Conservation (phyloP, 768 basidiomycete species). For the Mycena metata region DNA sequence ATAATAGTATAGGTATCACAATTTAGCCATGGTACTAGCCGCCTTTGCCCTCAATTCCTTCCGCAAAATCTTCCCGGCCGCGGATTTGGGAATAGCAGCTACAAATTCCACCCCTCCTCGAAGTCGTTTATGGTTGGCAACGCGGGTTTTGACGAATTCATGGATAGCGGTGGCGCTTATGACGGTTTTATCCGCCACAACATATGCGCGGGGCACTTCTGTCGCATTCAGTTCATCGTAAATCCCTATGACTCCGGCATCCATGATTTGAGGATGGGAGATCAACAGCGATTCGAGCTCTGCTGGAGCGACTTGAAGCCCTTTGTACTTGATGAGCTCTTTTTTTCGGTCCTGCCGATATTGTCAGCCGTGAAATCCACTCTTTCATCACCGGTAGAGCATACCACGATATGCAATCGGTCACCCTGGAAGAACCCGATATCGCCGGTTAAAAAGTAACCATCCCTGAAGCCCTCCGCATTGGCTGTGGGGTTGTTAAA, state of each 20-base stretch:
- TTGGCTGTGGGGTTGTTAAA: slow-evolving; percentile 33
- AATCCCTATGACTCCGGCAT: slow-evolving; percentile 48
- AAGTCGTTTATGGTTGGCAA: slow-evolving; percentile 28
- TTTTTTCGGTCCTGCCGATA: slow-evolving; percentile 39
- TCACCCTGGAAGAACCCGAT: slow-evolving; percentile 27
- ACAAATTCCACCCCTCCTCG: slow-evolving; percentile 31
- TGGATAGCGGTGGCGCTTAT: slow-evolving; percentile 25
- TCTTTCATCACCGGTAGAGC: neutral
- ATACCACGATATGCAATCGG: slow-evolving; percentile 28
- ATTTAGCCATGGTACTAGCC: slow-evolving; percentile 10
- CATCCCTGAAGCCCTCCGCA: slow-evolving; percentile 28
- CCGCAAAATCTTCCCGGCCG: slow-evolving; percentile 35
- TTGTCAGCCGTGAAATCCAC: too few species aligned
- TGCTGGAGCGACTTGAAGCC: slow-evolving; percentile 48
- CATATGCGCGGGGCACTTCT: slow-evolving; percentile 39
- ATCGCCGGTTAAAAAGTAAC: slow-evolving; percentile 37
- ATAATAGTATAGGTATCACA: neutral
- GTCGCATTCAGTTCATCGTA: slow-evolving; percentile 22
- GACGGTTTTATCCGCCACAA: slow-evolving; percentile 21
- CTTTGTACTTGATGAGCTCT: slow-evolving; percentile 38
- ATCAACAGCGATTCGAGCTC: slow-evolving; percentile 50
- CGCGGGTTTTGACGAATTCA: slow-evolving; percentile 26
- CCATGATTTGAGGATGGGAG: slow-evolving; percentile 43
- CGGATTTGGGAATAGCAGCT: slow-evolving; percentile 31
- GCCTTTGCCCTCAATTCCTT: slow-evolving; percentile 31